Evolutionary conservation across 1,284 basidiomycete species (phyloP).

Genomic region (Tylopilus sp.): DNA sequence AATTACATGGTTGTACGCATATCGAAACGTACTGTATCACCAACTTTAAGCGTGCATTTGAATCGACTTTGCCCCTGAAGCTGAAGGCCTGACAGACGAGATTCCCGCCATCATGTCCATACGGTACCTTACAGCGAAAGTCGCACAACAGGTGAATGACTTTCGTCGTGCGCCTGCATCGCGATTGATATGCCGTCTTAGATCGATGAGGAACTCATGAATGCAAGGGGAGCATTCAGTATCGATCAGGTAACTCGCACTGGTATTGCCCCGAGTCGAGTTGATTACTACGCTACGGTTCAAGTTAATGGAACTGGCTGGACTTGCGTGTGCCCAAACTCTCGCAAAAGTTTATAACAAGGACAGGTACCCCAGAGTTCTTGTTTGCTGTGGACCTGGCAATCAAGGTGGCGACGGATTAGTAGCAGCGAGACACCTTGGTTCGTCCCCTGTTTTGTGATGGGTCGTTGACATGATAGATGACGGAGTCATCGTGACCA

Average conservation of each 20-base stretch:
- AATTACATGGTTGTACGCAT: conserved; percentile 8
- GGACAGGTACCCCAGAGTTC: conserved; percentile 64
- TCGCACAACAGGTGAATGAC: conserved; percentile 71
- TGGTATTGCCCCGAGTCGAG: neutral
- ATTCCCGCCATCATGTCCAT: conserved; percentile 50
- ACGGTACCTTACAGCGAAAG: conserved; percentile 71
- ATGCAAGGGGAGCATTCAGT: conserved; percentile 77
- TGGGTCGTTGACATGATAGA: neutral
- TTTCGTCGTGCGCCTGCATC: neutral
- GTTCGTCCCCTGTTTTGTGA: conserved; percentile 39
- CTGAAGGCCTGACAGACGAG: too few species aligned
- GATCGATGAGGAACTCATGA: conserved; percentile 95
- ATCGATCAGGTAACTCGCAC: conserved; percentile 69
- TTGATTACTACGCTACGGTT: conserved; percentile 4
- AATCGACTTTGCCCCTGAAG: too few species aligned
- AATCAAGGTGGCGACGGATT: conserved; percentile 98
- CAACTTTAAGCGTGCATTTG: neutral
- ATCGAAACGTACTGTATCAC: conserved; percentile 2
- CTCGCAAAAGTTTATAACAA: conserved; percentile 74
- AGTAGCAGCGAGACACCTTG: conserved; percentile 92
- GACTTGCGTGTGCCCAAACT: conserved; percentile 90
- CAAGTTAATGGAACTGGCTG: conserved; percentile 98
- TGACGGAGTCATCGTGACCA: conserved; percentile 28
- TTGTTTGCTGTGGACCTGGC: conserved; percentile 95
- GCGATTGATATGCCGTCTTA: conserved; percentile 30